Percentiles rank a stretch among this genome's conserved stretches.
Evolutionary conservation across 768 basidiomycete genomes (phyloP).

Genomic region (Agaricus blazei): DNA sequence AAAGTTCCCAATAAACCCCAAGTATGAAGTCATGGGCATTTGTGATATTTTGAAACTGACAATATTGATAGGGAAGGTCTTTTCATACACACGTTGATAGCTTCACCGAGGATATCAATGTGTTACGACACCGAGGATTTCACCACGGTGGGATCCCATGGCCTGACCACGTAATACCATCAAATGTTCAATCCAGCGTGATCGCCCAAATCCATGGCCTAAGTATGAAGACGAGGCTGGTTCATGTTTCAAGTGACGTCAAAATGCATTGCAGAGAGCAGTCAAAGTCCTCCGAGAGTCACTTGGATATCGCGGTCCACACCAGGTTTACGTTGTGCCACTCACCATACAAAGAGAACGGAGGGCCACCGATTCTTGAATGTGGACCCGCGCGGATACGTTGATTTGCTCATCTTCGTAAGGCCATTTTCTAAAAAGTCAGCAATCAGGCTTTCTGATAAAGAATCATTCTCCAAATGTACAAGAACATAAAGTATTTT

Average conservation of each 20-base stretch:
- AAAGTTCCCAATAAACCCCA: neutral
- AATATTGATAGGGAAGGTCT: neutral
- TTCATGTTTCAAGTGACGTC: neutral
- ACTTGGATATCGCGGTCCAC: neutral
- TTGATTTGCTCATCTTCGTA: no score
- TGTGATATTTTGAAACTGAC: conserved; percentile 1
- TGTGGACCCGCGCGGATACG: no score
- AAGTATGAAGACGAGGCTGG: neutral
- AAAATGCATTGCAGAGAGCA: neutral
- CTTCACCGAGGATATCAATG: conserved; percentile 12
- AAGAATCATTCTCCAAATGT: no score
- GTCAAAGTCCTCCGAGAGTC: neutral
- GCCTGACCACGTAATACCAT: conserved; percentile 3
- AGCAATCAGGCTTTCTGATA: no score
- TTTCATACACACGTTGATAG: conserved; percentile 4
- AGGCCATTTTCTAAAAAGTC: no score
- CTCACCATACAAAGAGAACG: no score
- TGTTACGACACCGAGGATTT: conserved; percentile 10
- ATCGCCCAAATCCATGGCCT: neutral
- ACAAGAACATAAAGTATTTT: no score
- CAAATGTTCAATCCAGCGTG: conserved; percentile 4
- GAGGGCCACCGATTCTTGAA: no score
- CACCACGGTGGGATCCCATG: neutral
- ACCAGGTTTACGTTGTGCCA: neutral
- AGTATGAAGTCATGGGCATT: conserved; percentile 10